Conservation (phyloP, 108 stramenopile species). For the Skeletonema tropicum region DNA sequence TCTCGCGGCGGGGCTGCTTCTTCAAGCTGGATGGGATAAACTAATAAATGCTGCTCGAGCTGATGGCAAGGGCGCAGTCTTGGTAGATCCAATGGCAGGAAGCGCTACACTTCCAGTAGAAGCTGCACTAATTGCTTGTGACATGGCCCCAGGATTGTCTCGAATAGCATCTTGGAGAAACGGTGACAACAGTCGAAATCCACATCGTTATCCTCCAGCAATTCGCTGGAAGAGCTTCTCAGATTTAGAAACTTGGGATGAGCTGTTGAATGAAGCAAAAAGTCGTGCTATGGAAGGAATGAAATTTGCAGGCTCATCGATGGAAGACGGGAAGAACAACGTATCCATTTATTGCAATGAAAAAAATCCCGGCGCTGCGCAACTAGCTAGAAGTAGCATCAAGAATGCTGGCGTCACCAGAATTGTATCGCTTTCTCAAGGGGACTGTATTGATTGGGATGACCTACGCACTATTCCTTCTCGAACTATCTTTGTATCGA, state of each 20-base stretch:
- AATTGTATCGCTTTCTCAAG: conserved; percentile 57
- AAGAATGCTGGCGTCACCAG: conserved; percentile 55
- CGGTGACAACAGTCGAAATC: conserved; percentile 36
- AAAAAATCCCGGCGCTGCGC: conserved; percentile 46
- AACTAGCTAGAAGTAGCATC: conserved; percentile 39
- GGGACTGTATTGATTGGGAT: conserved; percentile 72
- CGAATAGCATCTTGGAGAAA: conserved; percentile 55
- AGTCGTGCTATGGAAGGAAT: conserved; percentile 58
- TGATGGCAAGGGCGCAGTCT: conserved; percentile 29
- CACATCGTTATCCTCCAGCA: conserved; percentile 64
- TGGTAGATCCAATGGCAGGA: conserved; percentile 87
- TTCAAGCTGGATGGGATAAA: conserved; percentile 70
- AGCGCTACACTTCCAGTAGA: conserved; percentile 77
- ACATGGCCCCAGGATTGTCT: conserved; percentile 79
- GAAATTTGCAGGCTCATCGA: conserved; percentile 44
- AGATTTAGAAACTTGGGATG: conserved; percentile 55
- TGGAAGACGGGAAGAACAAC: conserved; percentile 13
- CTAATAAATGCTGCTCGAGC: conserved; percentile 43
- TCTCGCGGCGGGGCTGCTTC: conserved; percentile 75
- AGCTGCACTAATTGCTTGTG: conserved; percentile 77
- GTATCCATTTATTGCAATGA: conserved; percentile 54
- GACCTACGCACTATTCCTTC: conserved; percentile 31
- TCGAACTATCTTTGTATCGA: conserved; percentile 61
- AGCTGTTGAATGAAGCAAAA: conserved; percentile 67
- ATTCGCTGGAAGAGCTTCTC: conserved; percentile 70